Base-by-base conservation (phyloP, 352 stramenopile genomes). In the Phytophthora syringae region DNA sequence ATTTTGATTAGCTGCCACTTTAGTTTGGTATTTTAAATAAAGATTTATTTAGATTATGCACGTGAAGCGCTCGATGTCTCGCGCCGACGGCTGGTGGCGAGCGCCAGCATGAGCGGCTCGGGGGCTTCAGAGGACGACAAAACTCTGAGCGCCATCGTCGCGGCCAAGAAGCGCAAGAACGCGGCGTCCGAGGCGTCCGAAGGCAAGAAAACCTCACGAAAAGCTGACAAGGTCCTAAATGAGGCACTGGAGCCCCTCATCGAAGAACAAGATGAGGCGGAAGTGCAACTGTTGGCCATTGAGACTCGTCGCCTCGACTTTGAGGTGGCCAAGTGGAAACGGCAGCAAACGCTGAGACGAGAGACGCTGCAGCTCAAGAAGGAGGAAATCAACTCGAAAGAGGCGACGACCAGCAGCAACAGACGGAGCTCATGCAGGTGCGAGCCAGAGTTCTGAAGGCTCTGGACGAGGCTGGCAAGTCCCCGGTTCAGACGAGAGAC, bases 291-390 rank as follows among this genome's bases (percentile, higher is more conserved):
- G n/a, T 15, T 76, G 28, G 63, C 57, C 20, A 53, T 73, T 42
- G 53, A 69, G 27, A 57, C 28, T 0, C 58, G 53, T 2, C 48
- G 48, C 6, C 40, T 76, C 13, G 63, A 73, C 34, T 72, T 73
- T 28, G 52, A 73, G 30, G 64, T 76, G 36, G 30, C 13, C 18
- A 64, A 73, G 25, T 76, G 68, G 68, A 76, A 73, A 25, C 63
- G 61, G 36, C 63, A 73, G n/a, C 57, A 70, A 15, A 27, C 32
- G 13, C 52, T 73, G 34, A 25, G 58, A n/a, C 34, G 13, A 6
- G 63, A 67, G 28, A 51, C 27, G 42, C 40, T 76, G 49, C 30
- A 59, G 58, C 63, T 70, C 13, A 73, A 76, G 54, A 42, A 48
- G 2, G 63, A 73, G 39, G 68, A 73, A 40, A 76, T 76, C 5